Evolutionary conservation across 1,139 yeast genomes (phyloP), one percentile per base, ranked within the genome.

Genomic region (Scheffersomyces titani): DNA sequence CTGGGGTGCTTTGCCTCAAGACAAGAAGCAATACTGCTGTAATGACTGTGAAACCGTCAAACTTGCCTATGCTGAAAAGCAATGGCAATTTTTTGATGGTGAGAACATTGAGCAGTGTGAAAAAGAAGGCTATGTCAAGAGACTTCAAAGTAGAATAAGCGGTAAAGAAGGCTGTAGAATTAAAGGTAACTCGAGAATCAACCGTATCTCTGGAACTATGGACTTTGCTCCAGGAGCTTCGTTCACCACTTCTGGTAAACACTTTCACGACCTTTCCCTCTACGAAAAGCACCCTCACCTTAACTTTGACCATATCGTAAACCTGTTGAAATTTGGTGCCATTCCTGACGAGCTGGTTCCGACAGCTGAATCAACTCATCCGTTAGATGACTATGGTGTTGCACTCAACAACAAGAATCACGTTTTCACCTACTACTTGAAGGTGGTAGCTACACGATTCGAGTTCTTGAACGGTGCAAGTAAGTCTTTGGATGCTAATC

Each of bases 141-240:
- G 76, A 49, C 73, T 93, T 55, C 81, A 77, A 53, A 82, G 80
- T 18, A 81, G 89, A 65, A 77, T 90, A 58, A 70, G 81, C 57
- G 64, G 66, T 50, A 71, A 73, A 55, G 97, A 93, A 73, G 99
- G 99, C 7, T 94, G 99, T 75, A 82, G 96, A 63, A 80, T 94
- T 53, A 83, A 83, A 59, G 99, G 99, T 46, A 80, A 84, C 44
- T 88, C 96, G 9, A 80, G 85, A 65, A 86, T 94, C 67, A 90
- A 91, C 74, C 85, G 97, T 72, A 90, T 94, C 49, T 86, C 90
- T 40, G 99, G 99, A 49, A 90, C 92, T 68, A 76, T 94, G 63
- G 98, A 94, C 74, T 92, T 94, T 79, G 97, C 98, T 0, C 98
- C 99, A 1, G 99, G 99, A 20, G 86, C 83, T 58, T 84, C 90